phyloP scores from a whole-genome alignment of 2,329 filamentous ascomycete species.

The Pseudopyricularia cyperi region DNA sequence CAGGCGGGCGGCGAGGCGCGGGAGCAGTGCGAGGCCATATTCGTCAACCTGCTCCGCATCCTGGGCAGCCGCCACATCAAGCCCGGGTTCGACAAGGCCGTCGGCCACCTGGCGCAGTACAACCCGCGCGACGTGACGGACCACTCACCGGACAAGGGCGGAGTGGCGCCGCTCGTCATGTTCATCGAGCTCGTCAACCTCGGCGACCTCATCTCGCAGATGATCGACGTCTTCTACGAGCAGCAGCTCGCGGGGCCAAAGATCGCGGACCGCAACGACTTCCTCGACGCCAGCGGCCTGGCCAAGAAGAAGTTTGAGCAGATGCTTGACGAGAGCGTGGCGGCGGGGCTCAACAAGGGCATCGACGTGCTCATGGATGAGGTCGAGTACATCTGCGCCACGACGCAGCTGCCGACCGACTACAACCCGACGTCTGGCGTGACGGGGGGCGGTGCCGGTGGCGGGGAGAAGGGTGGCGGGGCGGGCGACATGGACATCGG shows the following conservation, averaged over 20 bases:
- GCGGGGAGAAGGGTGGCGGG: constrained; percentile 10
- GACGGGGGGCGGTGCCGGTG: constrained; percentile 1
- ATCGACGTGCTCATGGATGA: constrained; percentile 98
- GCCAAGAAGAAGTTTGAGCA: constrained; percentile 99
- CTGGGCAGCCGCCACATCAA: constrained; percentile 81
- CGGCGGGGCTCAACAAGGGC: constrained; percentile 89
- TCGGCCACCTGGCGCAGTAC: constrained; percentile 81
- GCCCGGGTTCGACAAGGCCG: constrained; percentile 84
- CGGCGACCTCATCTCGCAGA: constrained; percentile 93
- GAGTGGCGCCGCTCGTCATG: constrained; percentile 82
- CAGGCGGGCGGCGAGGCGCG: constrained; percentile 71
- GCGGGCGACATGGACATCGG: constrained; percentile 40
- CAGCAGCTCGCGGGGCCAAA: constrained; percentile 78
- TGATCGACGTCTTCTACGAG: constrained; percentile 97
- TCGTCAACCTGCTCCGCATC: constrained; percentile 70
- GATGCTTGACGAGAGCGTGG: constrained; percentile 94
- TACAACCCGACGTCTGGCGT: constrained; percentile 58
- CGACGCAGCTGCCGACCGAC: constrained; percentile 73
- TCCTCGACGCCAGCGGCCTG: constrained; percentile 78
- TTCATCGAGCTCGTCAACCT: constrained; percentile 98
- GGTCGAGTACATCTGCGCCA: constrained; percentile 88
- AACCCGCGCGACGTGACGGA: constrained; percentile 73
- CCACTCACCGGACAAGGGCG: constrained; percentile 43
- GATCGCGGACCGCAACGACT: constrained; percentile 85
- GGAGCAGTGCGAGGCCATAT: constrained; percentile 82